phyloP scores from a whole-genome alignment of 2,329 filamentous ascomycete species.

The Emydomyces testavorans region DNA sequence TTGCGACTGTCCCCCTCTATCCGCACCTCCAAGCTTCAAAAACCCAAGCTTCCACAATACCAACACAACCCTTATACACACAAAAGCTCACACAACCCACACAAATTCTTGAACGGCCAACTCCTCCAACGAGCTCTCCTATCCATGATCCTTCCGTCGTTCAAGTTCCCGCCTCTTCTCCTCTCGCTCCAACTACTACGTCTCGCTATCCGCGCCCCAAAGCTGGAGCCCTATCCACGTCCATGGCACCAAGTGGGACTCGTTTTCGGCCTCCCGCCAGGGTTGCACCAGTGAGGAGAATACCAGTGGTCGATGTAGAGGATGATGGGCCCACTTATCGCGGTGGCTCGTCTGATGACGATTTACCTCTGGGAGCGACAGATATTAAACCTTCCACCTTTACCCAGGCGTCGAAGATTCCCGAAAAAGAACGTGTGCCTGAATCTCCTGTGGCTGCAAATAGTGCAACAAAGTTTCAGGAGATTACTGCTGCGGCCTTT shows the following conservation, averaged over 20 bases:
- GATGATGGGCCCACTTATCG: slow-evolving; percentile 47
- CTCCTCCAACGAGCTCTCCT: slow-evolving; percentile 23
- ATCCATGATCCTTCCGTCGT: slow-evolving; percentile 39
- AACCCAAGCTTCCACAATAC: slow-evolving; percentile 33
- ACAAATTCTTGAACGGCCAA: slow-evolving; percentile 42
- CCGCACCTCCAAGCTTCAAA: slow-evolving; percentile 16
- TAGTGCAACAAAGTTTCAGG: slow-evolving; percentile 28
- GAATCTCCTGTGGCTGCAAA: slow-evolving; percentile 31
- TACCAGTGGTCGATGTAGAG: slow-evolving; percentile 39
- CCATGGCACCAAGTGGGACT: slow-evolving; percentile 68
- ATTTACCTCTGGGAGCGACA: slow-evolving; percentile 36
- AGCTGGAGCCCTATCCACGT: slow-evolving; percentile 42
- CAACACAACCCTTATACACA: slow-evolving; percentile 38
- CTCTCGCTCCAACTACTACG: slow-evolving; percentile 44
- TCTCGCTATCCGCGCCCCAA: slow-evolving; percentile 25
- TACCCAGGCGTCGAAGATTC: slow-evolving; percentile 34
- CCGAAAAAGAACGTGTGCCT: slow-evolving; percentile 29
- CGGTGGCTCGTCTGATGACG: slow-evolving; percentile 54
- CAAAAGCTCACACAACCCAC: slow-evolving; percentile 49
- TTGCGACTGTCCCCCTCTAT: slow-evolving; percentile 39
- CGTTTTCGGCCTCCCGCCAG: slow-evolving; percentile 47
- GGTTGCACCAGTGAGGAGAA: slow-evolving; percentile 31
- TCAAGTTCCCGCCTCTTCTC: slow-evolving; percentile 85
- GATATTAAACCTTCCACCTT: slow-evolving; percentile 53
- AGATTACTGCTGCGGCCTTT: slow-evolving; percentile 35